Evolutionary conservation across 345 rosid species (phyloP), one percentile per base, ranked within the genome.

Genomic region (Lepidium aucheri): DNA sequence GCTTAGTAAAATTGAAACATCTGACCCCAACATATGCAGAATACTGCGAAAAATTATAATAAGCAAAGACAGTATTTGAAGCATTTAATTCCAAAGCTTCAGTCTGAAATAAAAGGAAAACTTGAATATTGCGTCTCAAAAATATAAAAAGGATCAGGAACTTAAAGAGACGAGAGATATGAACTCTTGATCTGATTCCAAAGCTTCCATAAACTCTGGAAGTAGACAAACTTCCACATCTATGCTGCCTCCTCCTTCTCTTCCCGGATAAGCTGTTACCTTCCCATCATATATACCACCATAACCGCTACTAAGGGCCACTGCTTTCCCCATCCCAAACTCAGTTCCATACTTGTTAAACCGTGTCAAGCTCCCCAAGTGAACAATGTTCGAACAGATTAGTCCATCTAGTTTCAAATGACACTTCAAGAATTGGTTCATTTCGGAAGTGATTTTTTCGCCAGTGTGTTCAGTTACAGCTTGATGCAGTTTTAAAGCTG

Each of bases 281-380:
- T 84, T 88, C 35, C 91, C 91, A 8, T 86, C 88, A 46, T 68
- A 86, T 79, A 85, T 88, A 56, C 78, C 28, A 1, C 76, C 78
- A 41, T 79, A 85, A 6, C 96, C 94, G 32, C 98, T 84, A n/a
- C 91, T 73, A 69, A 73, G 73, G 5, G 91, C 81, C 64, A 81
- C 47, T 0, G 91, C 90, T 76, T 88, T 86, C 34, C 94, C 96
- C 76, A 88, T 49, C 28, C 91, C 98, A 56, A 91, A 86, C 58
- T 91, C 87, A 30, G 28, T 39, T 41, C 90, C 91, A 1, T 89
- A 91, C 79, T 70, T 88, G 69, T 91, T 53, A 74, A 89, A 91
- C 73, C 90, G 71, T 0, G 90, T 95, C 0, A 95, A 91, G 77
- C 96, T 85, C 60, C 96, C 92, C 72, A 86, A 76, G 81, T 83